These are phyloP conservation scores for Chloropicon primus DNA, from an alignment of 139 green algal species.

Conservation along the genomic window DNA sequence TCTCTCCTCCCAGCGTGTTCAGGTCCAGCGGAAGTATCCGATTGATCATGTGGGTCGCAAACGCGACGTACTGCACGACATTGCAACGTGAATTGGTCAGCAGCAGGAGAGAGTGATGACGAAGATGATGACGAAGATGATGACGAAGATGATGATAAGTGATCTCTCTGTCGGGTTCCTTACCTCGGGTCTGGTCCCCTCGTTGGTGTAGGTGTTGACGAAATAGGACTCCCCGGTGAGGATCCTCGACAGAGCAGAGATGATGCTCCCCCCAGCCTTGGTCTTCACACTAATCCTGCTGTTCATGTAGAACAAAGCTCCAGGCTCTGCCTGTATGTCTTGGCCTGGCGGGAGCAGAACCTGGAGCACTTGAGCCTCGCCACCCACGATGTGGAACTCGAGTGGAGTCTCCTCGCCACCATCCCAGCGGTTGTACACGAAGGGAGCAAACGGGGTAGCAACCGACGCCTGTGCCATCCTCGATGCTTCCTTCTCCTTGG, in stretches of 20 bases:
- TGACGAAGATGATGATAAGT: too few relatives aligned
- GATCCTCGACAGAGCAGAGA: neutral
- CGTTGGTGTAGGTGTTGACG: neutral
- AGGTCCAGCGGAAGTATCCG: neutral
- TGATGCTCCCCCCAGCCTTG: neutral
- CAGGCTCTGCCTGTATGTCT: neutral
- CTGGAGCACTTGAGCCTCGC: neutral
- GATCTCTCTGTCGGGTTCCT: too few relatives aligned
- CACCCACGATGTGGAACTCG: neutral
- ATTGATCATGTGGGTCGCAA: neutral
- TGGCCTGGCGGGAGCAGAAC: neutral
- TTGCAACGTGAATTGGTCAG: too few relatives aligned
- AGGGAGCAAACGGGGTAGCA: neutral
- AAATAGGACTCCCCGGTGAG: neutral
- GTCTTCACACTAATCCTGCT: neutral
- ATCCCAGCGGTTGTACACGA: neutral
- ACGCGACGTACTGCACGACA: neutral
- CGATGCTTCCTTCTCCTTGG: too few relatives aligned
- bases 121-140: too few relatives aligned
- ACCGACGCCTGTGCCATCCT: neutral
- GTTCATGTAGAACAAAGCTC: neutral
- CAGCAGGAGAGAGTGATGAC: too few relatives aligned
- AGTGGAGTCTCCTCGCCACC: neutral
- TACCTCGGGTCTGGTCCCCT: neutral
- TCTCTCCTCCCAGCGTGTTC: neutral